Evolutionary conservation across 495 filamentous ascomycete species (phyloP).

Genomic region (Ramalina intermedia): DNA sequence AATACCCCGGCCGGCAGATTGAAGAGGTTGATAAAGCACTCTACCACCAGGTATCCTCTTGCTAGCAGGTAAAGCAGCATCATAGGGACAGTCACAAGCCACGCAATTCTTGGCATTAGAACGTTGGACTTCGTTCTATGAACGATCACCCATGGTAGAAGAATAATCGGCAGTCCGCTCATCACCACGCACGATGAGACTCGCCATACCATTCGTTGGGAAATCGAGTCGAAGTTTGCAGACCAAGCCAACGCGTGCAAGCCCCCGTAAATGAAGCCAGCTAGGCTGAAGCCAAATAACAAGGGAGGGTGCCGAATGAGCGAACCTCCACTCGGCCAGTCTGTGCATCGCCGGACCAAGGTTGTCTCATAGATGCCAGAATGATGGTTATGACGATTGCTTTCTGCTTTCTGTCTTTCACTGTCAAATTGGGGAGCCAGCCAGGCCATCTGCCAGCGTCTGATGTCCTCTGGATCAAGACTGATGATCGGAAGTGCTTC

Average conservation of each 20-base stretch:
- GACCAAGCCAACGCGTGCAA: conserved; percentile 1
- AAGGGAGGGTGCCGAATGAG: neutral
- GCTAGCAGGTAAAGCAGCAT: neutral
- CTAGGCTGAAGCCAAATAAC: neutral
- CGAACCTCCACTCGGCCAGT: neutral
- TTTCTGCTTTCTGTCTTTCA: no score
- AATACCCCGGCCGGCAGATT: conserved; percentile 4
- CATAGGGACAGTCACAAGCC: neutral
- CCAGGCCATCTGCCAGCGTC: conserved; percentile 4
- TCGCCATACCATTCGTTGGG: neutral
- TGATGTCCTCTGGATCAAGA: neutral
- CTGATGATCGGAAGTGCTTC: neutral
- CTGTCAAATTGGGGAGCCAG: neutral
- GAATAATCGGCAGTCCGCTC: neutral
- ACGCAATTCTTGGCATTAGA: no score
- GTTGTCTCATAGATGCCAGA: no score
- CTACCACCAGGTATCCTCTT: conserved; percentile 6
- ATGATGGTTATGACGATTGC: no score
- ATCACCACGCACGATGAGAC: neutral
- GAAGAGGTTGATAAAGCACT: conserved; percentile 10
- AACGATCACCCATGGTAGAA: neutral
- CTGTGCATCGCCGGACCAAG: neutral
- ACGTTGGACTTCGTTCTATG: neutral
- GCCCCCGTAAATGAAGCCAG: neutral
- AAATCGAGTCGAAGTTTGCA: neutral